phyloP scores from a whole-genome alignment of 2,329 filamentous ascomycete genomes.

The Xylaria sp. region DNA sequence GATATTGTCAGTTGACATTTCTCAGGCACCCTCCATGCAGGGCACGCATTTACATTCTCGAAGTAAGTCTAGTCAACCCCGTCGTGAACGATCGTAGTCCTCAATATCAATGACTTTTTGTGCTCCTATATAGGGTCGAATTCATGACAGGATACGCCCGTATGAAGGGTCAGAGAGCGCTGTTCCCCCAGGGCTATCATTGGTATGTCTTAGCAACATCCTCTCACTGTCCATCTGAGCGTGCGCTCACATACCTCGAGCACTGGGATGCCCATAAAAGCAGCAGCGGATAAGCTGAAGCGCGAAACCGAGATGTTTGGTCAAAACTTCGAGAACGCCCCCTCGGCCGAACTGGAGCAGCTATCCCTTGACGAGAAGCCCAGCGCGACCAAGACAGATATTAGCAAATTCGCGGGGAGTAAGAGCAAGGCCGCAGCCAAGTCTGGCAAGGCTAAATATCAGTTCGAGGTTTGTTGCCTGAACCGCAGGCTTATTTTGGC shows the following conservation, averaged over 20 bases:
- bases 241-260: too few species aligned
- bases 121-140: slow-evolving; percentile 59
- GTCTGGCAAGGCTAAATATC: slow-evolving; percentile 92
- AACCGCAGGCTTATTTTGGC: background rate
- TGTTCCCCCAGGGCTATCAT: slow-evolving; percentile 41
- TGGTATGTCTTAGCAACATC: slow-evolving; percentile 3
- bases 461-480: slow-evolving; percentile 76
- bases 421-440: slow-evolving; percentile 78
- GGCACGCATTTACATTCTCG: slow-evolving; percentile 89
- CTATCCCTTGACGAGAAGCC: slow-evolving; percentile 66
- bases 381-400: slow-evolving; percentile 78
- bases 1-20: background rate
- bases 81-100: background rate
- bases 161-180: slow-evolving; percentile 86
- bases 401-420: slow-evolving; percentile 91
- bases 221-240: too few species aligned
- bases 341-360: slow-evolving; percentile 56
- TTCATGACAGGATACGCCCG: slow-evolving; percentile 87
- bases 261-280: slow-evolving; percentile 37
- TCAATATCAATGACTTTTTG: background rate
- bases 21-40: slow-evolving; percentile 76
- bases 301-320: slow-evolving; percentile 37
- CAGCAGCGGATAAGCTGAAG: slow-evolving; percentile 33
- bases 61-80: slow-evolving; percentile 52
- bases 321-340: slow-evolving; percentile 58